phyloP scores from a whole-genome alignment of 306 rosid genomes.

The Prunus mongolica region DNA sequence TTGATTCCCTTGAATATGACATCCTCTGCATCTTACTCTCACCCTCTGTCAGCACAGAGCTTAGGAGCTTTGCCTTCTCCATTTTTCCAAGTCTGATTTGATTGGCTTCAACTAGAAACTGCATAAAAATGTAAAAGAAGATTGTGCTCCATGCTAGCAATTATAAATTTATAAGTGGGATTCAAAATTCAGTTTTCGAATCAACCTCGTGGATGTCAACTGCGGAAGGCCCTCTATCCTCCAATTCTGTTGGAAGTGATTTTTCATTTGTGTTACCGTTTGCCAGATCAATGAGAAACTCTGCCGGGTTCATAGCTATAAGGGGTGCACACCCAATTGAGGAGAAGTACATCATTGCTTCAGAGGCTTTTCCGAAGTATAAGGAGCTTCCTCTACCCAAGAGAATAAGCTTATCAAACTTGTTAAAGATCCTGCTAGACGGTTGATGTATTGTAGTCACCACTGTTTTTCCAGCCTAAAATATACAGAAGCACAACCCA shows the following conservation, averaged over 20 bases:
- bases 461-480: slow-evolving; percentile 45
- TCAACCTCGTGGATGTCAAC: slow-evolving; percentile 20
- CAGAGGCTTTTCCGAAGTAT: slow-evolving; percentile 25
- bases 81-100: slow-evolving; percentile 56
- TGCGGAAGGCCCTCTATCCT: slow-evolving; percentile 73
- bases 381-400: slow-evolving; percentile 25
- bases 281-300: slow-evolving; percentile 91
- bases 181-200: not conserved
- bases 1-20: slow-evolving; percentile 51
- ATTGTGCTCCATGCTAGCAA: not conserved
- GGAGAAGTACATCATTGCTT: slow-evolving; percentile 54
- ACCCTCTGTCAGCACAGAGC: slow-evolving; percentile 33
- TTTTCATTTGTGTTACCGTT: slow-evolving; percentile 85
- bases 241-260: slow-evolving; percentile 77
- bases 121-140: slow-evolving; percentile 7
- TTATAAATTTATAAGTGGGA: not conserved
- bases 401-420: slow-evolving; percentile 36
- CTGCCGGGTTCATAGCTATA: slow-evolving; percentile 93
- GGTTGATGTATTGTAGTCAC: slow-evolving; percentile 64
- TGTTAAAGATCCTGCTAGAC: slow-evolving; percentile 48
- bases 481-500: not conserved
- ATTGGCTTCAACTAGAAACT: slow-evolving; percentile 81
- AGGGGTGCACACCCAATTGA: slow-evolving; percentile 85
- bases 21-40: slow-evolving; percentile 44
- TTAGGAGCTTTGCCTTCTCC: slow-evolving; percentile 64